phyloP scores from a whole-genome alignment of 2,329 filamentous ascomycete species.

The Talaromyces sp. region DNA sequence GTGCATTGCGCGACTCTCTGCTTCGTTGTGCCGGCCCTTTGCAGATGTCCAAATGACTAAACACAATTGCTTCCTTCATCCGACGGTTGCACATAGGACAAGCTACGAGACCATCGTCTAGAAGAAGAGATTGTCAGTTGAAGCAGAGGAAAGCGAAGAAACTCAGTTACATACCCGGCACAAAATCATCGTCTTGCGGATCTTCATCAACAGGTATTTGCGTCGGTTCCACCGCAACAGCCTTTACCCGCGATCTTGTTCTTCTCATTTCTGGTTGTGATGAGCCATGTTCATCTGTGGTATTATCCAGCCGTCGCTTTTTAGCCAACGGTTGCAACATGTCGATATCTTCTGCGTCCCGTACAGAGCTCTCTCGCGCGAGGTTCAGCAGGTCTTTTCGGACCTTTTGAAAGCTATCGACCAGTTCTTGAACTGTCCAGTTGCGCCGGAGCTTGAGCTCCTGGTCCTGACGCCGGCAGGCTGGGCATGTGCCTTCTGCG shows the following conservation, averaged over 20 bases:
- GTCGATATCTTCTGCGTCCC: slow-evolving; percentile 43
- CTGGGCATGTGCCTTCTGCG: slow-evolving; percentile 79
- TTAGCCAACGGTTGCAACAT: slow-evolving; percentile 24
- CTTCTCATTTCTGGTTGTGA: slow-evolving; percentile 26
- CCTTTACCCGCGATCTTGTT: slow-evolving; percentile 31
- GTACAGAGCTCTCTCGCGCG: slow-evolving; percentile 53
- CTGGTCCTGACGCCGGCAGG: slow-evolving; percentile 74
- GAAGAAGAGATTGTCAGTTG: slow-evolving; percentile 14
- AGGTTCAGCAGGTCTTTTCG: slow-evolving; percentile 60
- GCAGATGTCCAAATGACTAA: slow-evolving; percentile 72
- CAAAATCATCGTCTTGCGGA: slow-evolving; percentile 36
- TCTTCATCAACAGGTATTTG: slow-evolving; percentile 31
- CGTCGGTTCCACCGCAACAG: slow-evolving; percentile 14
- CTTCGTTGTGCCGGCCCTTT: slow-evolving; percentile 28
- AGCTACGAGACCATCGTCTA: slow-evolving; percentile 69
- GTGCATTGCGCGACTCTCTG: slow-evolving; percentile 18
- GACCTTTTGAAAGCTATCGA: slow-evolving; percentile 68
- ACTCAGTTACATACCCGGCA: slow-evolving; percentile 24
- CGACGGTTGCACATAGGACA: slow-evolving; percentile 77
- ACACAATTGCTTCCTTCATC: slow-evolving; percentile 77
- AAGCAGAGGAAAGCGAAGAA: neutral
- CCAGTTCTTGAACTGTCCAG: slow-evolving; percentile 77
- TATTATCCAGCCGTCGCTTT: slow-evolving; percentile 32
- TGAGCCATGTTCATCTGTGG: slow-evolving; percentile 31
- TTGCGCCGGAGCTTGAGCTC: slow-evolving; percentile 82